These are phyloP conservation scores for Oryza meyeriana DNA, from an alignment of 176 grass and related monocot genomes.

Conservation along the genomic window DNA sequence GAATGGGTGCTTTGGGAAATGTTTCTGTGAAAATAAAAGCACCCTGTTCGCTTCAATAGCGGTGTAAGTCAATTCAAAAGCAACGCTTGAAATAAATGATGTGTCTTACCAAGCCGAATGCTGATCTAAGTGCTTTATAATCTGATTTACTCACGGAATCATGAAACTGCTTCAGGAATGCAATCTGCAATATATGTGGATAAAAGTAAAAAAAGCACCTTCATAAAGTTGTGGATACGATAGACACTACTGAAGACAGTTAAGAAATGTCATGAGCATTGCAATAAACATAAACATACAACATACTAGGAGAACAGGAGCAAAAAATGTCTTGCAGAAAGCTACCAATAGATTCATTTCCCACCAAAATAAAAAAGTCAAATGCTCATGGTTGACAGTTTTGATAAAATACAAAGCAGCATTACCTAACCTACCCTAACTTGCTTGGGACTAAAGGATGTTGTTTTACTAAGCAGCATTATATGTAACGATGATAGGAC, in stretches of 20 bases:
- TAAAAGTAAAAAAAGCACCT: background rate
- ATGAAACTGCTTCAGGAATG: slow-evolving; percentile 82
- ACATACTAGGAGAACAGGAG: background rate
- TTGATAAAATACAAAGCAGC: background rate
- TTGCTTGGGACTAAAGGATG: background rate
- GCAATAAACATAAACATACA: slow-evolving; percentile 8
- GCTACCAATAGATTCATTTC: background rate
- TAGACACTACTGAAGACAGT: background rate
- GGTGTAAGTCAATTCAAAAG: slow-evolving; percentile 6
- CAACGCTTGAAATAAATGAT: slow-evolving; percentile 19
- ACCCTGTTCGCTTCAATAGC: slow-evolving; percentile 10
- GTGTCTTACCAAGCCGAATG: slow-evolving; percentile 65
- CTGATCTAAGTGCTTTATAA: slow-evolving; percentile 76
- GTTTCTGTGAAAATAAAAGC: slow-evolving; percentile 43
- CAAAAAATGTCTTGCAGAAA: slow-evolving; percentile 1
- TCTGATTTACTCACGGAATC: slow-evolving; percentile 85
- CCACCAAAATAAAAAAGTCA: background rate
- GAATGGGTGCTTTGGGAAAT: slow-evolving; percentile 8
- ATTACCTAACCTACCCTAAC: background rate
- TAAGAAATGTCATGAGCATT: background rate
- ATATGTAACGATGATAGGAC: background rate
- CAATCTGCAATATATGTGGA: slow-evolving; percentile 53
- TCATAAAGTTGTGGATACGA: slow-evolving; percentile 2
- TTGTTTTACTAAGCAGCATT: background rate
- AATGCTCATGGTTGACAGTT: background rate